phyloP scores from a whole-genome alignment of 1,284 basidiomycete species.

The Sutorius eximius region DNA sequence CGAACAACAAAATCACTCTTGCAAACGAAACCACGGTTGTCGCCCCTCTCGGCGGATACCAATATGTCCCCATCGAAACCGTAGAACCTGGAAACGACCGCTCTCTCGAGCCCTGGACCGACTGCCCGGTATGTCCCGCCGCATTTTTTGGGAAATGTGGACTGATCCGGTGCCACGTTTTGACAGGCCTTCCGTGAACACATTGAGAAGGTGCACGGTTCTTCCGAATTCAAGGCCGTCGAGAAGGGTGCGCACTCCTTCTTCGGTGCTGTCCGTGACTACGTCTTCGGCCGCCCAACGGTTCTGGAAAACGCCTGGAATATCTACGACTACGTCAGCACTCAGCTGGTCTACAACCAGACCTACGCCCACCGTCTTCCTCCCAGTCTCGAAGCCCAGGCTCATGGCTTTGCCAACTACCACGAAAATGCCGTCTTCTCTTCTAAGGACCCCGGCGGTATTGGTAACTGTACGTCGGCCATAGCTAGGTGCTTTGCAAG shows the following conservation, averaged over 20 bases:
- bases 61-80: conserved; percentile 82
- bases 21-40: conserved; percentile 76
- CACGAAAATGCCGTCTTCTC: conserved; percentile 81
- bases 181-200: conserved; percentile 63
- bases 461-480: conserved; percentile 68
- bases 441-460: conserved; percentile 54
- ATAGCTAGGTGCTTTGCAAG: neutral
- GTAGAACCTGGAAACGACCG: conserved; percentile 81
- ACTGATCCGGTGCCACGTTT: conserved; percentile 18
- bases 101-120: conserved; percentile 83
- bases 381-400: conserved; percentile 67
- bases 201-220: conserved; percentile 54
- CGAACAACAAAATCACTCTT: conserved; percentile 65
- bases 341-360: conserved; percentile 76
- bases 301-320: conserved; percentile 75
- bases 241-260: conserved; percentile 59
- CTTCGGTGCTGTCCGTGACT: conserved; percentile 62
- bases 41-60: conserved; percentile 82
- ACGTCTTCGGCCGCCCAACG: conserved; percentile 67
- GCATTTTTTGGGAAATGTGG: neutral
- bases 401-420: conserved; percentile 70
- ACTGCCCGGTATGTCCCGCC: conserved; percentile 61
- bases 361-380: conserved; percentile 73
- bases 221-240: conserved; percentile 64
- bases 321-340: conserved; percentile 76